Conservation (phyloP, 2,329 filamentous ascomycete genomes). For the Bipolaris sorokiniana region DNA sequence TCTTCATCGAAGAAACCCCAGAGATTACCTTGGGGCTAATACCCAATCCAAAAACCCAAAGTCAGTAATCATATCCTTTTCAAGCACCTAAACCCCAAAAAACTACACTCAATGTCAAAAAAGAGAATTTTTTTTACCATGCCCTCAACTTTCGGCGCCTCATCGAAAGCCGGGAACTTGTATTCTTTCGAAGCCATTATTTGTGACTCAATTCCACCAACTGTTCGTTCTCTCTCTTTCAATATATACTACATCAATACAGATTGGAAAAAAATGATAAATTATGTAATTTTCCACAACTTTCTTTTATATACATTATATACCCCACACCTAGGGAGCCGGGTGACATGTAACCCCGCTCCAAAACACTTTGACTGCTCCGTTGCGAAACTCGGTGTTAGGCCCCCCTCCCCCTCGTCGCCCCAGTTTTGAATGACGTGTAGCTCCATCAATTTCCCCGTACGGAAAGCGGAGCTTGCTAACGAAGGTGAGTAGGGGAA, state of each 20-base stretch:
- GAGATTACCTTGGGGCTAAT: slow-evolving; percentile 37
- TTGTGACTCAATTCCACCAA: neutral
- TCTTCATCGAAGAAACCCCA: slow-evolving; percentile 47
- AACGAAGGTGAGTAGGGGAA: too few relatives aligned
- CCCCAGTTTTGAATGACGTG: slow-evolving; percentile 4
- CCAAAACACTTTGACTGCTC: too few relatives aligned
- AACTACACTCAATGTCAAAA: neutral
- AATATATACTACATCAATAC: too few relatives aligned
- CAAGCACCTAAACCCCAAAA: too few relatives aligned
- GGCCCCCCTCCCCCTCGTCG: neutral
- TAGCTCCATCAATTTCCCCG: neutral
- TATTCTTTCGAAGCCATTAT: slow-evolving; percentile 22
- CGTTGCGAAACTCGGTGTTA: slow-evolving; percentile 3
- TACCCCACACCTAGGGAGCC: too few relatives aligned
- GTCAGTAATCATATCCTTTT: too few relatives aligned
- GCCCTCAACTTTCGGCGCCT: slow-evolving; percentile 38
- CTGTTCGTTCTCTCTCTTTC: neutral
- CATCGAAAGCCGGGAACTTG: slow-evolving; percentile 42
- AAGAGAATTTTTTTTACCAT: slow-evolving; percentile 21
- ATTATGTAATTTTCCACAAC: too few relatives aligned
- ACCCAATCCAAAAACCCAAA: too few relatives aligned
- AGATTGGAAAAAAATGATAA: too few relatives aligned
- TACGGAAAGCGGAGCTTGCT: neutral
- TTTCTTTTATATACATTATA: too few relatives aligned
- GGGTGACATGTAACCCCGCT: slow-evolving; percentile 3